phyloP scores from a whole-genome alignment of 768 basidiomycete species.

The Mrakia blollopis region DNA sequence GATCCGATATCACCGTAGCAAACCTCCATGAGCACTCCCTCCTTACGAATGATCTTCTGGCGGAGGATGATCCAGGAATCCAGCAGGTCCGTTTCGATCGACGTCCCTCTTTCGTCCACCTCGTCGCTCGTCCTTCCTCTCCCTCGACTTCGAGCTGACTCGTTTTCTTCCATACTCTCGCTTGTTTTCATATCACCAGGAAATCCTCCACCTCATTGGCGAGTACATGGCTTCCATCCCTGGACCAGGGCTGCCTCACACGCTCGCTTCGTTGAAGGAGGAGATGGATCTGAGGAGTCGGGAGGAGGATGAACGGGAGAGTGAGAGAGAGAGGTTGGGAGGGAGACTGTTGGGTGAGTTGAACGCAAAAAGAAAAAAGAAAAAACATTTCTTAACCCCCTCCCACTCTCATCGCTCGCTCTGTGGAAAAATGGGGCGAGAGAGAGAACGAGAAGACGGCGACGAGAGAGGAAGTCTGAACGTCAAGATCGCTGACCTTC shows the following conservation, averaged over 20 bases:
- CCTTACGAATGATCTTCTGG: background rate
- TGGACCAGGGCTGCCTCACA: slow-evolving; percentile 5
- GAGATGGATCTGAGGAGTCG: slow-evolving; percentile 14
- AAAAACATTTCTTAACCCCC: no score
- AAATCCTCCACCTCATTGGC: slow-evolving; percentile 10
- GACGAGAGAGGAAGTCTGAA: background rate
- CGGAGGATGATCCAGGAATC: slow-evolving; percentile 10
- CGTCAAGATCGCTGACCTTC: background rate
- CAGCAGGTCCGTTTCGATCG: no score
- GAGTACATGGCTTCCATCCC: slow-evolving; percentile 7
- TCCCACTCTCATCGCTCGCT: background rate
- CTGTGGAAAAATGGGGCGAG: background rate
- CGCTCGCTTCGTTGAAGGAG: slow-evolving; percentile 17
- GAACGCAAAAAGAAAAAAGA: no score
- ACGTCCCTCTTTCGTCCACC: background rate
- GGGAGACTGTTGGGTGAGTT: slow-evolving; percentile 6
- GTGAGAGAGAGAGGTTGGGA: slow-evolving; percentile 8
- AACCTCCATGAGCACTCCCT: slow-evolving; percentile 15
- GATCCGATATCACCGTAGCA: background rate
- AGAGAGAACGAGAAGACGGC: background rate
- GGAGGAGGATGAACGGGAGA: slow-evolving; percentile 8
- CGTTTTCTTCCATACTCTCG: background rate
- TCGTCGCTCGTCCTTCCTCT: background rate
- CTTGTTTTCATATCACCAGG: background rate
- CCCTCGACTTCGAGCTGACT: background rate